Base-by-base conservation (phyloP, 352 stramenopile genomes). In the Thraustotheca clavata region DNA sequence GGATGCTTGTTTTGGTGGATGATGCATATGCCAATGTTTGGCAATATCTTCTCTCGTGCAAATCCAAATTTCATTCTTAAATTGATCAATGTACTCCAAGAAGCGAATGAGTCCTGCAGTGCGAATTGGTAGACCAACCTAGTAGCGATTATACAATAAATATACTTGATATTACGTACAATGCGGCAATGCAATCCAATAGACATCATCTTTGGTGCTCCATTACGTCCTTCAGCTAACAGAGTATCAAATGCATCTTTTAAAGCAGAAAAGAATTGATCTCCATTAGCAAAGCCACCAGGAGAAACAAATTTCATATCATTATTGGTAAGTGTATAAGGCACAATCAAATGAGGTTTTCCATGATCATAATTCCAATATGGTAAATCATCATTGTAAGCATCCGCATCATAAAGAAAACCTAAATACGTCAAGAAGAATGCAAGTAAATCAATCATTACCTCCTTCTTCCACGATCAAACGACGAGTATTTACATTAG, bases 381-480 rank as follows among this genome's bases (percentile, higher is more conserved):
- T 0, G 94, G 94, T 33, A 98, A 77, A 71, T 98, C 94, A 72
- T 98, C 93, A 62, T 91, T 91, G 73, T 98, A 98, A 1, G 91
- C 83, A 73, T 98, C 94, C 5, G 90, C 90, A 77, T 98, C 94
- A 75, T 98, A 98, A 49, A 98, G 69, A 57, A 98, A 98, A n/a
- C 88, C 82, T 61, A 49, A 20, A 49, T 5, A n/a, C n/a, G n/a
- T 52, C 31, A 24, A 1, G 9, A 14, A 35, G 14, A 24, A 18
- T 18, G 43, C 48, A 57, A 34, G 31, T n/a, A 46, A 55, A 32
- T 43, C 39, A 20, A 46, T 18, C n/a, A 16, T 3, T 52, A 52
- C 26, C 78, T 60, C 90, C 91, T 76, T 98, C 91, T 27, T 94
- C 77, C 6, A 98, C 79, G 36, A 98, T 88, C 0, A 98, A 73